Percentiles rank a stretch among this genome's conserved stretches.
These are phyloP conservation scores for Tuber microsphaerosporum DNA, from an alignment of 495 filamentous ascomycete genomes.

Conservation along the genomic window DNA sequence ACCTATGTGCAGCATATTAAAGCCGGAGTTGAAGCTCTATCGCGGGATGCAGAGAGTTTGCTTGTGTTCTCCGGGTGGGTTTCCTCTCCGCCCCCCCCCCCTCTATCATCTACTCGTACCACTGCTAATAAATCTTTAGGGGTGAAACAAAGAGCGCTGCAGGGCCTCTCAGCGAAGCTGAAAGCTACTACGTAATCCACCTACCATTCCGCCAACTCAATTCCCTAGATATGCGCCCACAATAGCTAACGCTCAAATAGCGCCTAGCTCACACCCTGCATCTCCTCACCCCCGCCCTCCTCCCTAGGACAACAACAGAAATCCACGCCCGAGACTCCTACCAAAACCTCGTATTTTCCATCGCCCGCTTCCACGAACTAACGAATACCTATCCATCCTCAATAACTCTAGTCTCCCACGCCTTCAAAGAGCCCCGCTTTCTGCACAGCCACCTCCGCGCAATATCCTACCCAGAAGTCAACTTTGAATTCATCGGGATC, in stretches of 20 bases:
- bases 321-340: conserved; percentile 69
- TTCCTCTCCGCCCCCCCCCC: background rate
- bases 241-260: conserved; percentile 39
- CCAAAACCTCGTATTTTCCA: conserved; percentile 66
- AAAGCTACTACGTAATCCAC: conserved; percentile 53
- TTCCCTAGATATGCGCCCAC: conserved; percentile 11
- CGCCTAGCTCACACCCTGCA: conserved; percentile 47
- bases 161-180: conserved; percentile 50
- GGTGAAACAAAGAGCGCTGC: conserved; percentile 36
- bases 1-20: conserved; percentile 67
- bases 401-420: conserved; percentile 66
- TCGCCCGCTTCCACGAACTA: conserved; percentile 52
- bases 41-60: conserved; percentile 43
- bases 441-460: conserved; percentile 61
- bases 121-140: conserved; percentile 12
- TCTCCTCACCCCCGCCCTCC: conserved; percentile 40
- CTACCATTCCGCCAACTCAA: background rate
- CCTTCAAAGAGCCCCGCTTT: conserved; percentile 64
- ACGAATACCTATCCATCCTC: conserved; percentile 48
- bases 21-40: conserved; percentile 50
- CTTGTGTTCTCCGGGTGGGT: conserved; percentile 65
- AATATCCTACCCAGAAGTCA: conserved; percentile 50
- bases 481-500: conserved; percentile 56
- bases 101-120: conserved; percentile 1
- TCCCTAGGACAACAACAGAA: conserved; percentile 51